Base-by-base conservation (phyloP, 169 alveolate genomes). In the Toxoplasma gondii region DNA sequence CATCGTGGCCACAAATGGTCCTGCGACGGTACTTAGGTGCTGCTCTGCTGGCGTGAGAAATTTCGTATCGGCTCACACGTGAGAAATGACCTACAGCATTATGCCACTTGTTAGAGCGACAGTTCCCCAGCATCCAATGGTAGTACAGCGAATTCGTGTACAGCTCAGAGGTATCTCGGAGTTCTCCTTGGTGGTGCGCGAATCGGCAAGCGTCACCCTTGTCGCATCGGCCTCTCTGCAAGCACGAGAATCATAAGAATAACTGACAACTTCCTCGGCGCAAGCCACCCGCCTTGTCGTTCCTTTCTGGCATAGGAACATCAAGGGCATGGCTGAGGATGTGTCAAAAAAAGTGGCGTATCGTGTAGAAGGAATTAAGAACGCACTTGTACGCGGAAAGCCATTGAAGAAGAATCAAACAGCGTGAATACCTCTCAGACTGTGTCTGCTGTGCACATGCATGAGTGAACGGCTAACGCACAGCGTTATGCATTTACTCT, bases 201-300 rank as follows among this genome's bases (percentile, higher is more conserved):
- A 82, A 82, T 31, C 64, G 53, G 88, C 88, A 82, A 16, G 86
- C 86, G 10, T 17, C 45, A 39, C 64, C 88, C 64, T 82, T 36
- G 1, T 82, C 64, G 36, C 88, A 36, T 22, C 88, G 64, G 7
- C 67, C 88, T 27, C 64, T 41, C 88, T 82, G 34, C 88, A 82
- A 64, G 19, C 5, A 82, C 69, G 10, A 82, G 64, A 39, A 70
- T 10, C 39, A 31, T 31, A 39, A 5, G 45, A 22, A 49, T 49
- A 49, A 9, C 39, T 67, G 80, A 4, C 39, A 67, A 22, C 5
- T 22, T 22, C 5, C 80, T 27, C 39, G 5, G 80, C 39, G 36
- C 80, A 9, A 67, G 80, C 80, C 80, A 67, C 22, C 10, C 22
- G 80, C 22, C 22, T 67, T 31, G 10, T 31, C 36, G 5, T 9